A percentile compares a stretch with the other conserved stretches of the same genome.
phyloP scores from a whole-genome alignment of 768 basidiomycete species.

The Cystofilobasidium ferigula region DNA sequence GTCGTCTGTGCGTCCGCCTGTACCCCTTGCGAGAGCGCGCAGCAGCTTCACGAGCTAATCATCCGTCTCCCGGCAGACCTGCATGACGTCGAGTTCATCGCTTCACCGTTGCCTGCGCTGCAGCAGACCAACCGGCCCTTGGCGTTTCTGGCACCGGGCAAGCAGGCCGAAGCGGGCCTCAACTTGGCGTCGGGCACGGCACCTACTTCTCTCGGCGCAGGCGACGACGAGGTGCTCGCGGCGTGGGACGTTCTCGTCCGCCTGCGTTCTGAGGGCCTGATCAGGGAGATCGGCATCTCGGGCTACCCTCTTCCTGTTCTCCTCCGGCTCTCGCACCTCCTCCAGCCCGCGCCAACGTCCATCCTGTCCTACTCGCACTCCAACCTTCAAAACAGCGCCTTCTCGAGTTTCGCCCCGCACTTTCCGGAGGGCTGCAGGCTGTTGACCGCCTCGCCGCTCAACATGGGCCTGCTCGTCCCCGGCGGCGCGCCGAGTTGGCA shows the following conservation, averaged over 20 bases:
- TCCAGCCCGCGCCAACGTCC: conserved; percentile 30
- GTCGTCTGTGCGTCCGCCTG: conserved; percentile 35
- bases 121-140: conserved; percentile 1
- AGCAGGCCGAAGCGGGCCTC: conserved; percentile 19
- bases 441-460: conserved; percentile 36
- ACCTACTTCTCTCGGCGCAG: conserved; percentile 24
- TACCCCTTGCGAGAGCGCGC: neutral
- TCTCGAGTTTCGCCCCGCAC: conserved; percentile 31
- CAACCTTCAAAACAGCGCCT: conserved; percentile 33
- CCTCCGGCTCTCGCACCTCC: conserved; percentile 34
- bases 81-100: conserved; percentile 38
- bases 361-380: conserved; percentile 38
- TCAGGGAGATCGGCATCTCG: conserved; percentile 34
- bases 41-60: neutral
- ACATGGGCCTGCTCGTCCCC: conserved; percentile 37
- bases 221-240: conserved; percentile 30
- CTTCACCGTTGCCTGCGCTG: neutral
- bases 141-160: conserved; percentile 26
- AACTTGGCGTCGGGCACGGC: conserved; percentile 2
- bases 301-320: conserved; percentile 37
- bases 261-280: conserved; percentile 32
- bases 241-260: conserved; percentile 30
- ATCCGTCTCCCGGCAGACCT: conserved; percentile 31
- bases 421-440: conserved; percentile 29
- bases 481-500: conserved; percentile 36